Base-by-base conservation (phyloP, 306 rosid species). In the Casuarina equisetifolia region DNA sequence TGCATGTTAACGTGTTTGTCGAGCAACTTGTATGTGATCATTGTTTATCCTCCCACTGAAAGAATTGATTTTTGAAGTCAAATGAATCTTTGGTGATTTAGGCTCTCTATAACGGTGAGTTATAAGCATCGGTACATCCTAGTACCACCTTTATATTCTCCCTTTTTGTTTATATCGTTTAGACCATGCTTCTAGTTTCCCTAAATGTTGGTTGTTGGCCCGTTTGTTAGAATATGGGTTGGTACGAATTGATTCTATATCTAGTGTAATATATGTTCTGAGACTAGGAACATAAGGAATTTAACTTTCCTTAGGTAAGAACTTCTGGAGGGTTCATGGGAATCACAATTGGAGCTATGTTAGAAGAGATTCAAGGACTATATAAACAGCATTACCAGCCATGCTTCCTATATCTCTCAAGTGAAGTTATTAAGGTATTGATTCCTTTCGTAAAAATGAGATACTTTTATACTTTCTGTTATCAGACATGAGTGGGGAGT, bases 271-370 rank as follows among this genome's bases (percentile, higher is more conserved):
- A 11, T 66, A 36, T 63, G 46, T 5, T 66, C 6, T 17, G 15
- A 42, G 50, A 66, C 11, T 66, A 42, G 71, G 42, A 8, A 40
- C 72, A 63, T 75, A 40, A 73, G 66, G 68, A 75, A 70, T 66
- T 84, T 10, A 82, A 80, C 79, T 84, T 88, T 79, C 73, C 78
- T 1, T 90, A 96, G 99, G 99, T 96, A 83, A 85, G 99, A 90
- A 96, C 99, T 74, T 90, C 99, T 76, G 96, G 96, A 82, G 90
- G 93, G 87, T 91, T 88, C 90, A 96, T 96, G 99, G 97, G 98
- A 68, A 76, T 86, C 73, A 96, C 98, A 51, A 93, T 96, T 75
- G 99, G 98, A 74, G 98, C 94, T 75, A 96, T 96, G 97, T 91
- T 96, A 78, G 97, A 92, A 87, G 97, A 91, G 89, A 91, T 96